Evolutionary conservation across 2,329 filamentous ascomycete genomes (phyloP), one percentile per base, ranked within the genome.

Genomic region (Penicillium sp.): DNA sequence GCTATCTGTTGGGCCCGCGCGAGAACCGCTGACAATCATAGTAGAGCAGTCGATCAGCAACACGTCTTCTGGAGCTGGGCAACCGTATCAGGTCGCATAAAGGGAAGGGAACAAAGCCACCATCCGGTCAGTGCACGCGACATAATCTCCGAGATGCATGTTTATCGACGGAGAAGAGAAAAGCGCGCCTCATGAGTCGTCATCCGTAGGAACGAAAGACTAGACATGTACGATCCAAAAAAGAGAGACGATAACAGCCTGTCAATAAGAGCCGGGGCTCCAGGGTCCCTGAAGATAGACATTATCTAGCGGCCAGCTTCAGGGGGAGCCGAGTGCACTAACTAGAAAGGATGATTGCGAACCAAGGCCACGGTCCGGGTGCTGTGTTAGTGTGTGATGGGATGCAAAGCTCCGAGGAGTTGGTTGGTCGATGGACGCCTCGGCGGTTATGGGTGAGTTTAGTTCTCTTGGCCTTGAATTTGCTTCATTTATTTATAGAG

Each of bases 361-460:
- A 47, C 39, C 43, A 44, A 41, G 15, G 38, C 23, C 37, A 27
- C 24, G 25, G 23, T 27, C 29, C 18, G 32, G 15, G 27, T 52
- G 40, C 37, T 46, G 44, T 51, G 44, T 42, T 42, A 20, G 37
- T 29, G 49, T 59, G 58, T 47, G 50, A 52, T 54, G 42, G 47
- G 46, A 28, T 57, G 56, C 56, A 54, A 51, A 47, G 41, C 46
- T 35, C 39, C 33, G 4, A 7, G 20, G 1, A n/a, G 28, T 12
- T 47, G 44, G 51, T 58, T 60, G 55, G 55, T 18, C n/a, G 42
- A 18, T 13, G 47, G 56, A 46, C 51, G 58, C 58, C 56, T 51
- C 58, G 44, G 58, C 58, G 58, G 59, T 49, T 61, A 61, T 33
- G 47, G 44, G 23, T 50, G 3, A 9, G 18, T 29, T 27, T 38